Evolutionary conservation across 139 green algal genomes (phyloP), one percentile per base, ranked within the genome.

Genomic region (Tetradesmus obliquus): DNA sequence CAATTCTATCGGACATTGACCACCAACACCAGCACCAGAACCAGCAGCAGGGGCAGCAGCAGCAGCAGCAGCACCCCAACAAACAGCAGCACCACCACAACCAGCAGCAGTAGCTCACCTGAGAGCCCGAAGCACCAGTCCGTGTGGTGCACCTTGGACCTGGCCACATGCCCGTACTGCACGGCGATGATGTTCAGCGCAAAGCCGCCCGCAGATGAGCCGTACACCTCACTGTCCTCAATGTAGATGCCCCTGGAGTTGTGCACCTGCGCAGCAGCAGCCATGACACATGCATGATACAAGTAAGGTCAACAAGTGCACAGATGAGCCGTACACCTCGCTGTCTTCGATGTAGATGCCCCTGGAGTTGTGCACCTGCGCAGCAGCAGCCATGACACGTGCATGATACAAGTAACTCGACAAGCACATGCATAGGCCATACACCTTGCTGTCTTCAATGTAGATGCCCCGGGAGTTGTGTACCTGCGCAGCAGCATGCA

Each of bases 311-410:
- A 0, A 45, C 32, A 45, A 45, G 32, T 45, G 32, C 32, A 45
- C 32, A 45, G 32, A 45, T 17, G 89, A 69, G 22, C 82, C 82
- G 19, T 66, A 69, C 20, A 84, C 51, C 2, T 79, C 24, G 62
- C 89, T 88, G 62, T 84, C 89, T 62, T 92, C 90, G n/a, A 92
- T 84, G 72, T 86, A 92, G 22, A 92, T 51, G 13, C 83, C 84
- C 10, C 55, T 86, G 60, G 58, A 82, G 22, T 92, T 69, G 74
- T 92, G 87, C 7, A 87, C 55, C 84, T 92, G 24, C 79, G 17
- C 22, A 15, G 24, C 79, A 58, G 24, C 79, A 84, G 79, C 57
- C 8, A 17, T 55, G 32, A 45, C 32, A 45, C 32, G 32, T 45
- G 32, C 32, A 45, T 45, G 32, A 45, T 45, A 45, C 32, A 45